Percentiles rank a stretch among this genome's conserved stretches.
Evolutionary conservation across 345 rosid genomes (phyloP).

Genomic region (Salix arbutifolia): DNA sequence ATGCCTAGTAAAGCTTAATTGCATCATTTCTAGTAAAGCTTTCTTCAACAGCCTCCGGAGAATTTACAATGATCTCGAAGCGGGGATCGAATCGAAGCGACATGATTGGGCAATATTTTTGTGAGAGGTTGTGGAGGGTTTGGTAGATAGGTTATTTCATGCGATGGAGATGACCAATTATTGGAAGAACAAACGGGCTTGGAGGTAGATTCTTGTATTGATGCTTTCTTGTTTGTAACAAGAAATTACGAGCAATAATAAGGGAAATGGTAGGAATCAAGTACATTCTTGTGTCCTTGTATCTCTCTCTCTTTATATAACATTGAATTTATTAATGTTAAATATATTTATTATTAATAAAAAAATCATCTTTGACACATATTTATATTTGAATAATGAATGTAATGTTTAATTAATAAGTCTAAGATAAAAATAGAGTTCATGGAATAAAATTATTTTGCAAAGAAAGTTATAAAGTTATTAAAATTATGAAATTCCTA

Average conservation of each 20-base stretch:
- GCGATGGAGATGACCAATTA: constrained; percentile 55
- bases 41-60: constrained; percentile 34
- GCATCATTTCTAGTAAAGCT: constrained; percentile 49
- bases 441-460: too few relatives aligned
- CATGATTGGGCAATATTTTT: constrained; percentile 40
- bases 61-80: constrained; percentile 29
- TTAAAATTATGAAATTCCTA: too few relatives aligned
- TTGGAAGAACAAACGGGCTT: constrained; percentile 34
- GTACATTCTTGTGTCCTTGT: background rate
- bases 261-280: constrained; percentile 7
- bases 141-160: constrained; percentile 39
- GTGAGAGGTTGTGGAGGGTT: background rate
- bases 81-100: constrained; percentile 41
- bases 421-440: too few relatives aligned
- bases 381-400: too few relatives aligned
- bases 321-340: too few relatives aligned
- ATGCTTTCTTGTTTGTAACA: background rate
- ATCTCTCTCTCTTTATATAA: too few relatives aligned
- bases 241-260: constrained; percentile 13
- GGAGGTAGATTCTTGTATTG: constrained; percentile 38
- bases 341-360: too few relatives aligned
- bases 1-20: constrained; percentile 12
- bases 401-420: too few relatives aligned
- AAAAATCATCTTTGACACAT: too few relatives aligned
- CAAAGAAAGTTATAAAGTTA: too few relatives aligned